These are phyloP conservation scores for Apiotrichum siamense DNA, from an alignment of 1,284 basidiomycete genomes.

Conservation along the genomic window DNA sequence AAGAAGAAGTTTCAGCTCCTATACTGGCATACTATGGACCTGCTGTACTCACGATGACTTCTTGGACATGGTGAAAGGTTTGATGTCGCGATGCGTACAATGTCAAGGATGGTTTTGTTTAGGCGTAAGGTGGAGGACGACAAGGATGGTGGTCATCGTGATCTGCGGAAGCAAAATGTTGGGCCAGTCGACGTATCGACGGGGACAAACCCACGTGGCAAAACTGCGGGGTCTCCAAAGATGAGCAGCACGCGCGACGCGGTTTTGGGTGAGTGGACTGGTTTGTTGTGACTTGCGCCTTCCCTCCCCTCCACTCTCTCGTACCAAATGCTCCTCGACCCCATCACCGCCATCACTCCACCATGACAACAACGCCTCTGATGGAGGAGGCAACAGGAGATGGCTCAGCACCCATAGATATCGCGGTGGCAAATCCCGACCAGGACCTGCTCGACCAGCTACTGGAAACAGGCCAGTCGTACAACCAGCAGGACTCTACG, in stretches of 20 bases:
- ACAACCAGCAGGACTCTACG: slow-evolving; percentile 10
- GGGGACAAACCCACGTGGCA: not conserved
- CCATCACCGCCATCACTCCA: not conserved
- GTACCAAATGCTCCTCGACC: not conserved
- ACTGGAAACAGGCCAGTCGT: slow-evolving; percentile 31
- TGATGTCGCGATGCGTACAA: not conserved
- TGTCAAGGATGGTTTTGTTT: not conserved
- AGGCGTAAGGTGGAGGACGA: too few relatives aligned
- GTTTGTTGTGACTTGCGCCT: not conserved
- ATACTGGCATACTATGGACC: not conserved
- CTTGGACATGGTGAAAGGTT: slow-evolving; percentile 23
- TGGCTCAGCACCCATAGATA: too few relatives aligned
- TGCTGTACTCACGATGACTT: slow-evolving; percentile 23
- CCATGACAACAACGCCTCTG: not conserved
- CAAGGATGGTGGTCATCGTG: too few relatives aligned
- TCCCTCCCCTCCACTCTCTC: not conserved
- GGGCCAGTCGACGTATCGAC: too few relatives aligned
- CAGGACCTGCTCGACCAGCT: slow-evolving; percentile 33
- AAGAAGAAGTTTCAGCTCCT: slow-evolving; percentile 1
- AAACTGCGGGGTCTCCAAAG: not conserved
- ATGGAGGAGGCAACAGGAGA: not conserved
- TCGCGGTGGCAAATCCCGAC: slow-evolving; percentile 1
- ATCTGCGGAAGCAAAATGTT: too few relatives aligned
- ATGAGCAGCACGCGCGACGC: slow-evolving; percentile 1
- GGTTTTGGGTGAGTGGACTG: slow-evolving; percentile 6